These are phyloP conservation scores for Pholiota adiposa DNA, from an alignment of 1,284 basidiomycete genomes.

Conservation along the genomic window DNA sequence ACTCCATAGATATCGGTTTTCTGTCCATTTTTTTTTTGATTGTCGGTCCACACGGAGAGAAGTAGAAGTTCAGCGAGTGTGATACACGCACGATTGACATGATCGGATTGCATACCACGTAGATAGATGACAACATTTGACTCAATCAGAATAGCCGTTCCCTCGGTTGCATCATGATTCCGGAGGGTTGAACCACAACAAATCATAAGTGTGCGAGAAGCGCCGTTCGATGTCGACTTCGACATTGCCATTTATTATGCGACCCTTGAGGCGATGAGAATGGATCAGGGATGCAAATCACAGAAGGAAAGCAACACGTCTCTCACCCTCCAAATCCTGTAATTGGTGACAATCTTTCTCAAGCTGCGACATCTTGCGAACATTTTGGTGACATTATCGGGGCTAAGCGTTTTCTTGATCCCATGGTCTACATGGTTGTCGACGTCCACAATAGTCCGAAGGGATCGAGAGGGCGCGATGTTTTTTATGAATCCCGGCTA, in stretches of 20 bases:
- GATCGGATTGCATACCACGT: not conserved
- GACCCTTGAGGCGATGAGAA: constrained; percentile 21
- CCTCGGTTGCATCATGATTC: constrained; percentile 15
- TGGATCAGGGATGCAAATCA: constrained; percentile 1
- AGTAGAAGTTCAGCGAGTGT: not conserved
- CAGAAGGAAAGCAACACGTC: not conserved
- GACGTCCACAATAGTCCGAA: constrained; percentile 55
- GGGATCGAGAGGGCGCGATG: constrained; percentile 40
- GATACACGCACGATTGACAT: not conserved
- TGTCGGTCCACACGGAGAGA: not conserved
- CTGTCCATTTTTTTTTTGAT: not conserved
- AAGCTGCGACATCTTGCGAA: constrained; percentile 47
- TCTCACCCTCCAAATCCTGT: constrained; percentile 62
- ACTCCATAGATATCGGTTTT: not conserved
- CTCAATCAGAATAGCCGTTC: not conserved
- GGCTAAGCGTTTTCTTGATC: constrained; percentile 43
- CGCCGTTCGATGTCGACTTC: constrained; percentile 28
- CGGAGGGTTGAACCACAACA: constrained; percentile 42
- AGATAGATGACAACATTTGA: not conserved
- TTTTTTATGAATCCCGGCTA: constrained; percentile 38
- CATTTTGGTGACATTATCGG: constrained; percentile 45
- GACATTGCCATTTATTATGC: constrained; percentile 7
- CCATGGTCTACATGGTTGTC: constrained; percentile 50
- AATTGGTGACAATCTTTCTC: constrained; percentile 53
- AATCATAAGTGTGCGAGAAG: constrained; percentile 21